phyloP scores from a whole-genome alignment of 2,329 filamentous ascomycete species.

The Talaromyces marneffei region DNA sequence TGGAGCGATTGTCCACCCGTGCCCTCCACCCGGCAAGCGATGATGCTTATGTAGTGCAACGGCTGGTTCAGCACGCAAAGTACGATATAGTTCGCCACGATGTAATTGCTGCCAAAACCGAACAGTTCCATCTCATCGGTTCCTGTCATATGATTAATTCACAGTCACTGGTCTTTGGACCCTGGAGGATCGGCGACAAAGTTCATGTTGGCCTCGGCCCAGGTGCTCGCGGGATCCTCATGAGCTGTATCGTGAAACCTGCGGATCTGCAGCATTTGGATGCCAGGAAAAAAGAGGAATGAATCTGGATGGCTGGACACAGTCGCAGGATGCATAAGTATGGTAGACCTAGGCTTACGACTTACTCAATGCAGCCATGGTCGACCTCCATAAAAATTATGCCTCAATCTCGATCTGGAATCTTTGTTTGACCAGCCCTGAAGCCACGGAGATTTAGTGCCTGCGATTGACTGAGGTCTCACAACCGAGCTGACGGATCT shows the following conservation, averaged over 20 bases:
- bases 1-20: constrained; percentile 17
- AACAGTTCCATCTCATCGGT: constrained; percentile 20
- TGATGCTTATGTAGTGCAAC: constrained; percentile 21
- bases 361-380: neutral
- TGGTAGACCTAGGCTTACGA: neutral
- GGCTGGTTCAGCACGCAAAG: constrained; percentile 17
- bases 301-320: constrained; percentile 5
- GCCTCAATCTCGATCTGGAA: too few species aligned
- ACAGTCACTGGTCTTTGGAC: constrained; percentile 18
- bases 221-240: constrained; percentile 3
- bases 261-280: constrained; percentile 4
- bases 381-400: neutral
- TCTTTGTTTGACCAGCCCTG: neutral
- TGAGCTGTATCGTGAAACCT: constrained; percentile 7
- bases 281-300: constrained; percentile 8
- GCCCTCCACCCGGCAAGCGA: neutral
- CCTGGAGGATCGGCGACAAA: constrained; percentile 23
- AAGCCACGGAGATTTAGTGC: neutral
- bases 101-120: neutral
- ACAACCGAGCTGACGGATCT: too few species aligned
- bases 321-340: neutral
- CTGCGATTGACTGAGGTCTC: neutral
- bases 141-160: constrained; percentile 25
- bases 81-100: constrained; percentile 21
- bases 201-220: constrained; percentile 16